Evolutionary conservation across 2,329 filamentous ascomycete genomes (phyloP).

Genomic region (Fusarium falciforme): DNA sequence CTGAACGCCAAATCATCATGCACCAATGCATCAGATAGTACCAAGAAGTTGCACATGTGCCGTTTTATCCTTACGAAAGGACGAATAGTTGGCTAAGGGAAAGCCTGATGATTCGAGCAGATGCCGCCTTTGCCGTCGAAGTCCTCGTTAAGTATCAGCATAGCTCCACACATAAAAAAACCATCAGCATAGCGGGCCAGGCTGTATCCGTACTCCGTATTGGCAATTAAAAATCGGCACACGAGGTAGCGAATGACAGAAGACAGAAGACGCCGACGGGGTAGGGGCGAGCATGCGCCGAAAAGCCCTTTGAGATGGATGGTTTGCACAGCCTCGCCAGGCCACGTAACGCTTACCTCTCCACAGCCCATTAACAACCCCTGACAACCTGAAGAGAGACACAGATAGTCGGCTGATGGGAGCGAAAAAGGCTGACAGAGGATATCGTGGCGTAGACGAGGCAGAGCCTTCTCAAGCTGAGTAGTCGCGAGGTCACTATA

Average conservation of each 20-base stretch:
- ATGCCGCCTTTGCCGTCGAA: background rate
- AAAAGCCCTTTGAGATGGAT: slow-evolving; percentile 4
- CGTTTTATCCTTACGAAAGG: background rate
- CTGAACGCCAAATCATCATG: background rate
- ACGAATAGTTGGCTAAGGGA: background rate
- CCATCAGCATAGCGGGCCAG: background rate
- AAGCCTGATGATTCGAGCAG: background rate
- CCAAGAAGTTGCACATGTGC: background rate
- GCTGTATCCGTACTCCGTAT: slow-evolving; percentile 10
- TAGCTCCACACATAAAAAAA: background rate
- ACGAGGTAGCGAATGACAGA: background rate
- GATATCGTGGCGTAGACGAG: slow-evolving; percentile 1
- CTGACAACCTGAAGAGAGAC: background rate
- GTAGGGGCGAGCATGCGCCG: background rate
- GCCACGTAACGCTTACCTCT: slow-evolving; percentile 26
- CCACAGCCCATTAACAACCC: background rate
- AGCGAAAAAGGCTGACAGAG: background rate
- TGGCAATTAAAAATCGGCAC: slow-evolving; percentile 15
- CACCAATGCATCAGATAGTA: background rate
- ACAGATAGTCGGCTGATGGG: background rate
- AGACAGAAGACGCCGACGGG: background rate
- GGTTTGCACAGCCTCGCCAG: slow-evolving; percentile 39
- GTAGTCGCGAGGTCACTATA: background rate
- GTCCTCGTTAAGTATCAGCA: background rate
- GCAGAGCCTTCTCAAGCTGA: background rate